A percentile compares a stretch with the other conserved stretches of the same genome.
Evolutionary conservation across 1,284 basidiomycete species (phyloP).

Genomic region (Cerrena zonata): DNA sequence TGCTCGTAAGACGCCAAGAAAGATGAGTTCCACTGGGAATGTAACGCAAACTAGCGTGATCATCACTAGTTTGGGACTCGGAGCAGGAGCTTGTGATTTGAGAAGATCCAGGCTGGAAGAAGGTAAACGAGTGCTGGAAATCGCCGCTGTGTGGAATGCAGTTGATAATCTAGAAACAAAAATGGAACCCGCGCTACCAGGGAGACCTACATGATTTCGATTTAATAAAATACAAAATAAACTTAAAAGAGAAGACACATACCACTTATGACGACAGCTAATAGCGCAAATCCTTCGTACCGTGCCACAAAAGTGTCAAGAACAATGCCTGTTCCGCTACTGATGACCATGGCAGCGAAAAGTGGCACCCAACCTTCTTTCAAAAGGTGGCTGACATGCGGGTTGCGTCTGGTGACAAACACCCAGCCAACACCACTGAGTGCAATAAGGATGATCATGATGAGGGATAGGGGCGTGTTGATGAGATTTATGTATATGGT

Average conservation of each 20-base stretch:
- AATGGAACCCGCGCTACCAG: slow-evolving; percentile 86
- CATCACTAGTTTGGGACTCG: slow-evolving; percentile 52
- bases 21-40: slow-evolving; percentile 71
- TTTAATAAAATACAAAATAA: slow-evolving; percentile 1
- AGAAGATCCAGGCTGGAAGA: slow-evolving; percentile 15
- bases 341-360: slow-evolving; percentile 88
- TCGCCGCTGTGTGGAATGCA: slow-evolving; percentile 62
- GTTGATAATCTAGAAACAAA: slow-evolving; percentile 90
- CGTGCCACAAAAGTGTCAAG: slow-evolving; percentile 83
- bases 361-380: slow-evolving; percentile 86
- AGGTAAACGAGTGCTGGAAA: slow-evolving; percentile 18
- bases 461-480: slow-evolving; percentile 59
- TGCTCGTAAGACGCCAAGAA: slow-evolving; percentile 57
- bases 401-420: slow-evolving; percentile 59
- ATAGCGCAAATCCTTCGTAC: slow-evolving; percentile 83
- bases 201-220: slow-evolving; percentile 60
- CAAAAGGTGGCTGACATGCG: slow-evolving; percentile 64
- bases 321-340: slow-evolving; percentile 85
- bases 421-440: slow-evolving; percentile 52
- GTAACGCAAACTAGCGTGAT: slow-evolving; percentile 67
- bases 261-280: slow-evolving; percentile 88
- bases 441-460: slow-evolving; percentile 52
- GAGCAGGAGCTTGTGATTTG: slow-evolving; percentile 22
- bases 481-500: slow-evolving; percentile 61
- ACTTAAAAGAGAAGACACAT: slow-evolving; percentile 17